Evolutionary conservation across 805 yeast genomes (phyloP).

Genomic region (Wickerhamiella parazyma): DNA sequence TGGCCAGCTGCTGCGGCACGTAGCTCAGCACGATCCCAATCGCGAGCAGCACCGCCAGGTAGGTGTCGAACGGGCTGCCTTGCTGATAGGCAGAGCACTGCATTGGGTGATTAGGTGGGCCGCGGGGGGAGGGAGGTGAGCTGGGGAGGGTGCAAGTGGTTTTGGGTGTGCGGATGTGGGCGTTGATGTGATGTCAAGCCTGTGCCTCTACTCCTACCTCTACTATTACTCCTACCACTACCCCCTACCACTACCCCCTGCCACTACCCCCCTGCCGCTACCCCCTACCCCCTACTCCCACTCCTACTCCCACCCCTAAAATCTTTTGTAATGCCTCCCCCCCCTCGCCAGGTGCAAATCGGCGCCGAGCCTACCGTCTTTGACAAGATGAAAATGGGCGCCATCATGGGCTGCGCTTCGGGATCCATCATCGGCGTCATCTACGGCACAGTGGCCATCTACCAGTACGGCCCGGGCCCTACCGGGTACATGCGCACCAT

Average conservation of each 20-base stretch:
- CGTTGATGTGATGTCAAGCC: too few relatives aligned
- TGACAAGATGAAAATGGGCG: conserved; percentile 97
- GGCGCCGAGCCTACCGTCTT: conserved; percentile 55
- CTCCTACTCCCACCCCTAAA: too few relatives aligned
- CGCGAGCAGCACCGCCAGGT: conserved; percentile 40
- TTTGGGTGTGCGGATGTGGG: too few relatives aligned
- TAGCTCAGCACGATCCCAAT: conserved; percentile 59
- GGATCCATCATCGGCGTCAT: conserved; percentile 92
- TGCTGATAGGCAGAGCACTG: conserved; percentile 9
- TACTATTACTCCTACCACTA: too few relatives aligned
- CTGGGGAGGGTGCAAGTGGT: too few relatives aligned
- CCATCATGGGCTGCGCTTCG: conserved; percentile 83
- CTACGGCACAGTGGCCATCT: conserved; percentile 84
- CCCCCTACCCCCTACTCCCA: too few relatives aligned
- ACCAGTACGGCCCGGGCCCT: conserved; percentile 96
- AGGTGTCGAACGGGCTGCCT: conserved; percentile 28
- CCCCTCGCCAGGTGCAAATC: conserved; percentile 21
- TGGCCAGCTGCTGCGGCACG: conserved; percentile 58
- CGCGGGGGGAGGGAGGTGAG: neutral
- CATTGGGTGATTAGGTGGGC: neutral
- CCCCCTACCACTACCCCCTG: too few relatives aligned
- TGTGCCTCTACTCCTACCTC: too few relatives aligned
- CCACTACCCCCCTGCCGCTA: too few relatives aligned
- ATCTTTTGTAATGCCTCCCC: conserved; percentile 21
- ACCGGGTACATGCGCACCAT: conserved; percentile 91